A percentile compares a stretch with the other conserved stretches of the same genome.
phyloP scores from a whole-genome alignment of 208 protist genomes.

The Wallacemonas collosoma region DNA sequence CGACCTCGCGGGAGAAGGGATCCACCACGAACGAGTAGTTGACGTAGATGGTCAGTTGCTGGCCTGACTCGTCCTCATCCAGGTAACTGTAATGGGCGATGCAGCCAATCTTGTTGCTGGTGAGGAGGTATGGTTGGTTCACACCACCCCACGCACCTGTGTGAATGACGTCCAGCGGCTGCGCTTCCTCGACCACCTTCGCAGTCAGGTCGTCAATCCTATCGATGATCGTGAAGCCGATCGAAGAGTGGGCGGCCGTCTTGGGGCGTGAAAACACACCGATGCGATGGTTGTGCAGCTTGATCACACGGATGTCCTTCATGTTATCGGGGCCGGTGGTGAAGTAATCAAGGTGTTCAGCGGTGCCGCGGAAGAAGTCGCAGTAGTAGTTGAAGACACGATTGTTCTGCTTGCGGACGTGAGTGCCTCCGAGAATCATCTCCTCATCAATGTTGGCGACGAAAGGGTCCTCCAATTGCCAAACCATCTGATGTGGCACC shows the following conservation, averaged over 20 bases:
- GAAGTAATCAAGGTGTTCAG: conserved; percentile 50
- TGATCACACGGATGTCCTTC: conserved; percentile 58
- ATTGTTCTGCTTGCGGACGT: conserved; percentile 39
- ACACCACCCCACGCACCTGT: conserved; percentile 60
- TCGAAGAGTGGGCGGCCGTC: conserved; percentile 49
- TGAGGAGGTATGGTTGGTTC: conserved; percentile 68
- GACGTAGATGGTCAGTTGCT: conserved; percentile 30
- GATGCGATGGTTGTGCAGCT: conserved; percentile 46
- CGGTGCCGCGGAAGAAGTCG: conserved; percentile 55
- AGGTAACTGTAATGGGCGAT: conserved; percentile 74
- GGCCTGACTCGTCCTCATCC: conserved; percentile 20
- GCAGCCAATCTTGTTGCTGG: conserved; percentile 59
- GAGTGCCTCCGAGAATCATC: conserved; percentile 54
- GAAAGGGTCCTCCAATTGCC: conserved; percentile 57
- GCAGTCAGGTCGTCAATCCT: conserved; percentile 47
- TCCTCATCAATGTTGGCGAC: conserved; percentile 52
- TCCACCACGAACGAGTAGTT: conserved; percentile 44
- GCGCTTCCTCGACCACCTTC: conserved; percentile 45
- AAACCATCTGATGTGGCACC: conserved; percentile 35
- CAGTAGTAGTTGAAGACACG: conserved; percentile 51
- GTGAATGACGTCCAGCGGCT: conserved; percentile 61
- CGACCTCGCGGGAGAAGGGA: conserved; percentile 24
- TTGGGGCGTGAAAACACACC: conserved; percentile 67
- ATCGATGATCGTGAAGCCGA: conserved; percentile 63
- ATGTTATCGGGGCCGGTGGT: conserved; percentile 53